A percentile compares a stretch with the other conserved stretches of the same genome.
phyloP scores from a whole-genome alignment of 805 yeast genomes.

The Lipomyces sp. region DNA sequence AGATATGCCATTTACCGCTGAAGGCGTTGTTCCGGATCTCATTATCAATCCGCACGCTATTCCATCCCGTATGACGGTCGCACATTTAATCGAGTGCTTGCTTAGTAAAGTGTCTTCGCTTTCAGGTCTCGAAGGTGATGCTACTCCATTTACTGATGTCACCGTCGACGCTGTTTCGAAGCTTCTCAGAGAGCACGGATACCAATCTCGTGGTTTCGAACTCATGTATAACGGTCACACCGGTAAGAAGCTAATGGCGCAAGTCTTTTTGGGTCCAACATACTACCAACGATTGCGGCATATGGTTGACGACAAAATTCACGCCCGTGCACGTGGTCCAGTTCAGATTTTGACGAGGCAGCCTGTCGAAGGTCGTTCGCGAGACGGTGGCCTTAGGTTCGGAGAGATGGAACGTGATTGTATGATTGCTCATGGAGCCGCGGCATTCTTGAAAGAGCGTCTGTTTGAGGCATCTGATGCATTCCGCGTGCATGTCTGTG shows the following conservation, averaged over 20 bases:
- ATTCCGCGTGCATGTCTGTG: slow-evolving; percentile 96
- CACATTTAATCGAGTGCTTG: slow-evolving; percentile 98
- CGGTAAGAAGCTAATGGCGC: slow-evolving; percentile 97
- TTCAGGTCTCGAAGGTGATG: slow-evolving; percentile 98
- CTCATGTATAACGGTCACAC: slow-evolving; percentile 99
- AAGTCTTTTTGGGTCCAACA: slow-evolving; percentile 99
- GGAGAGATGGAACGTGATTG: slow-evolving; percentile 99
- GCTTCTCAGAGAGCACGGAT: slow-evolving; percentile 91
- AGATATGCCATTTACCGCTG: slow-evolving; percentile 96
- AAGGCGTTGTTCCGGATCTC: slow-evolving; percentile 96
- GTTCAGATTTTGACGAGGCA: slow-evolving; percentile 97
- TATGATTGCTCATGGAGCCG: slow-evolving; percentile 99
- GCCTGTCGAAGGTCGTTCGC: slow-evolving; percentile 98
- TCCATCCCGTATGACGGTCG: slow-evolving; percentile 99
- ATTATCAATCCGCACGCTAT: slow-evolving; percentile 99
- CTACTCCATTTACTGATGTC: slow-evolving; percentile 97
- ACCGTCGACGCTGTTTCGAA: slow-evolving; percentile 97
- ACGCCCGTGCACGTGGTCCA: slow-evolving; percentile 99
- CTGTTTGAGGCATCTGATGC: slow-evolving; percentile 99
- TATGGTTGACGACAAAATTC: slow-evolving; percentile 99
- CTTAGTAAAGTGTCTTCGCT: slow-evolving; percentile 92
- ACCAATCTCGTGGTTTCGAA: slow-evolving; percentile 97
- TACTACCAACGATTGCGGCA: slow-evolving; percentile 98
- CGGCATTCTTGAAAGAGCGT: slow-evolving; percentile 96
- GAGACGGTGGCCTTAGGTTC: slow-evolving; percentile 99